Evolutionary conservation across 495 filamentous ascomycete genomes (phyloP), one percentile per base, ranked within the genome.

Genomic region (Penicillium goetzii): DNA sequence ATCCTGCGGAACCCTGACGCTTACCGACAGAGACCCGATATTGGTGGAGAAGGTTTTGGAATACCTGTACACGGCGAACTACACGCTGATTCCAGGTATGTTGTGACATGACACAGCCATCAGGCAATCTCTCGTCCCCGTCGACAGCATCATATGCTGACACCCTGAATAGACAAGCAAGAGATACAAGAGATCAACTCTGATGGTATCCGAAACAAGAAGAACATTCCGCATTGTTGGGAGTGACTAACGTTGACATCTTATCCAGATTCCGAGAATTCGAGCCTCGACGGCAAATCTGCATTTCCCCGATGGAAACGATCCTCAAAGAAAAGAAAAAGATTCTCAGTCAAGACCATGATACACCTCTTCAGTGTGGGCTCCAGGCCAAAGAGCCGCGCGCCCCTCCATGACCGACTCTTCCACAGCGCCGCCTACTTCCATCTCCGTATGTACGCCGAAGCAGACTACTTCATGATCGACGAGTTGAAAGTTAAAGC

Each of bases 401-500:
- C 36, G 4, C 14, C 36, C 36, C 36, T 40, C 14, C 1, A 40
- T 40, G 14, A 40, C 36, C 14, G 4, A 40, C 36, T 40, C 3
- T 40, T 40, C 36, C 36, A 40, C 26, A n/a, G 51, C 12, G 17
- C 26, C 51, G 28, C 12, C 25, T 54, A 54, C 28, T 32, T 30
- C 28, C 51, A 54, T 19, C 25, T 54, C 17, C 51, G 26, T 7
- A 33, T 54, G 25, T 54, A 30, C 51, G 51, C 25, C 23, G 25
- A 30, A 28, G 51, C 25, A 14, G 51, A 54, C 28, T 54, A 54
- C 51, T 54, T 54, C 51, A 32, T 54, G 28, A 54, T 54, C 26
- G 28, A 54, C 28, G 28, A 54, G 11, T 11, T 50, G 19, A 50
- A 50, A 23, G 25, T 23, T 17, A 23, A 23, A 50, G 21, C 45